Evolutionary conservation across 768 basidiomycete genomes (phyloP), one percentile per base, ranked within the genome.

Genomic region (Russula brevipes): DNA sequence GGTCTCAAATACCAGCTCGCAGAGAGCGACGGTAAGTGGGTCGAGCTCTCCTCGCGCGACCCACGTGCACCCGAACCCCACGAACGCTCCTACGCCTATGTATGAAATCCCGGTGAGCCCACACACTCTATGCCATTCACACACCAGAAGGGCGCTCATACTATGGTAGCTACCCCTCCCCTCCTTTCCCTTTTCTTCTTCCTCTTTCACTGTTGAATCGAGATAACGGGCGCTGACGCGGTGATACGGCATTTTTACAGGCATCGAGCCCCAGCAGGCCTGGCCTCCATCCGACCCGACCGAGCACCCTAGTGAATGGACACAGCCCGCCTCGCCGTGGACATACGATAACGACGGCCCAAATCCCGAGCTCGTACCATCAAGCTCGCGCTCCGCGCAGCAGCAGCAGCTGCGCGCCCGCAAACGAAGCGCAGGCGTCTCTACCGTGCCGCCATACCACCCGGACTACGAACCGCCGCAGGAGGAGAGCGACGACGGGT

Each of bases 231-330:
- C 24, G 24, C 54, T 62, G 51, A 65, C 51, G n/a, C 36, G 47
- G 35, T 41, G 10, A 41, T 14, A 12, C 17, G 35, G 19, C 12
- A 6, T 55, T 31, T 31, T 24, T 14, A 50, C 44, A 68, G 67
- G 55, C 41, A 47, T 60, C 45, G 65, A 59, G 4, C 14, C 35
- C 3, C 65, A 66, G 44, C 57, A 57, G 41, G 16, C 33, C 5
- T 94, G 93, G 91, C 93, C 94, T 19, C 91, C 91, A 5, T 77
- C 78, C 42, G 90, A 94, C 72, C 86, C 86, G 0, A 69, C 71
- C 53, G 68, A 72, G n/a, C 66, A 69, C 39, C 65, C 72, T 30
- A 74, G 77, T 61, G 72, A 72, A 10, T 80, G 85, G 66, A 73
- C 72, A 39, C 80, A 86, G 39, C 81, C 84, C 1, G 72, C 79